Percentiles rank a stretch among this genome's conserved stretches.
Evolutionary conservation across 169 alveolate genomes (phyloP).

Genomic region (Plasmodium billcollinsi): DNA sequence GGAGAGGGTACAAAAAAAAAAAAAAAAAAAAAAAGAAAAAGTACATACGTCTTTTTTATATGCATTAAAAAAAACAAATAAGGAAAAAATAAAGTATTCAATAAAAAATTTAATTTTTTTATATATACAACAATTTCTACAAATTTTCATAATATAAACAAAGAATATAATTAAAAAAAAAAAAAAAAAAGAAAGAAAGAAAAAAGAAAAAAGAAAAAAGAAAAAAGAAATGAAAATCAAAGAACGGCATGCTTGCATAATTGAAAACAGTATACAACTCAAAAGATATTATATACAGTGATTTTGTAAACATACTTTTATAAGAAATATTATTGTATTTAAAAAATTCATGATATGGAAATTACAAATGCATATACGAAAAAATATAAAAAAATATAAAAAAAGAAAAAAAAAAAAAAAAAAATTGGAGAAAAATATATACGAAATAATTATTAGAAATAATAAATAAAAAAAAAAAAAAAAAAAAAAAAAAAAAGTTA

Average conservation of each 20-base stretch:
- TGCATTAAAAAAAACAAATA: background rate
- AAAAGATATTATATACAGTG: constrained; percentile 8
- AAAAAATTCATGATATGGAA: constrained; percentile 27
- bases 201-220: constrained; percentile 1
- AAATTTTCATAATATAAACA: constrained; percentile 22
- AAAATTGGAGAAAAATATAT: background rate
- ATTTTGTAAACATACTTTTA: constrained; percentile 53
- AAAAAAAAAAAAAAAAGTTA: background rate
- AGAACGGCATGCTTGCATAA: background rate
- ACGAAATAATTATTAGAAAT: background rate
- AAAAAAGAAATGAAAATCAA: background rate
- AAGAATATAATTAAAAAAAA: constrained; percentile 7
- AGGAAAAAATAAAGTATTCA: constrained; percentile 28
- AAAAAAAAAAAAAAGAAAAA: no score
- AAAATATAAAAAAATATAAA: constrained; percentile 31
- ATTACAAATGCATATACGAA: constrained; percentile 70
- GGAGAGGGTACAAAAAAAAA: constrained; percentile 10
- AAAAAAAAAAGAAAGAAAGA: constrained; percentile 5
- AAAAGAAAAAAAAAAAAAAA: background rate
- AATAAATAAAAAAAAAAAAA: background rate
- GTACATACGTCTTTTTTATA: no score
- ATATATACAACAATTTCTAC: constrained; percentile 53
- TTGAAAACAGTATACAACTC: background rate
- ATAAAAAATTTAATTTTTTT: constrained; percentile 35
- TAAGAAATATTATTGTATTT: constrained; percentile 38